Base-by-base conservation (phyloP, 2,329 filamentous ascomycete species). In the Fusarium keratoplasticum region DNA sequence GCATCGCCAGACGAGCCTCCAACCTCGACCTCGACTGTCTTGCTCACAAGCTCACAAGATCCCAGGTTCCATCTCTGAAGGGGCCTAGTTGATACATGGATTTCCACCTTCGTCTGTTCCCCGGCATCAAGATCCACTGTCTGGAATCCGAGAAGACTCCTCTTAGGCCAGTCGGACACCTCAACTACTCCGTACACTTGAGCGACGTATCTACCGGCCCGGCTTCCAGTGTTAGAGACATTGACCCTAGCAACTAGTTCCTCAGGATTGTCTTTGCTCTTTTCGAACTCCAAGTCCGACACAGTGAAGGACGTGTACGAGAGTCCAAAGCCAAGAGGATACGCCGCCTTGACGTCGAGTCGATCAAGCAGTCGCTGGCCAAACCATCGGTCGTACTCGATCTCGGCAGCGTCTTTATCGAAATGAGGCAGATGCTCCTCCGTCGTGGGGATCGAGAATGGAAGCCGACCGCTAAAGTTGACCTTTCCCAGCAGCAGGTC, bases 261-360 rank as follows among this genome's bases (percentile, higher is more conserved):
- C 22, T 66, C 59, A 1, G 60, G 8, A 6, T 52, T 29, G 1
- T 18, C 29, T 8, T 70, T 59, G 14, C 6, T 33, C 16, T 33
- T n/a, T 4, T 36, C 20, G 1, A 65, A 47, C 16, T 40, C 18
- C 5, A 64, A 27, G 14, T 57, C 35, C 2, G 36, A 44, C 7
- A 64, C 16, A 3, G 18, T 13, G 29, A 76, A 76, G 0, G 36
- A 38, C 2, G 75, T 76, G 40, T 78, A 78, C 1, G 75, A 77
- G 3, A 76, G 29, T 4, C 76, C 76, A 59, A 69, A 77, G 0
- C 74, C 76, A 6, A 77, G 58, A 7, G 74, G 75, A 20, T 69
- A 77, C 0, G 67, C 68, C 0, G 75, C 72, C 3, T 55, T 55
- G 8, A 74, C 60, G 1, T 61, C 47, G 2, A 67, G 59, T 5